A percentile compares a stretch with the other conserved stretches of the same genome.
Conservation (phyloP, 805 yeast genomes). For the Candida taoyuanica region DNA sequence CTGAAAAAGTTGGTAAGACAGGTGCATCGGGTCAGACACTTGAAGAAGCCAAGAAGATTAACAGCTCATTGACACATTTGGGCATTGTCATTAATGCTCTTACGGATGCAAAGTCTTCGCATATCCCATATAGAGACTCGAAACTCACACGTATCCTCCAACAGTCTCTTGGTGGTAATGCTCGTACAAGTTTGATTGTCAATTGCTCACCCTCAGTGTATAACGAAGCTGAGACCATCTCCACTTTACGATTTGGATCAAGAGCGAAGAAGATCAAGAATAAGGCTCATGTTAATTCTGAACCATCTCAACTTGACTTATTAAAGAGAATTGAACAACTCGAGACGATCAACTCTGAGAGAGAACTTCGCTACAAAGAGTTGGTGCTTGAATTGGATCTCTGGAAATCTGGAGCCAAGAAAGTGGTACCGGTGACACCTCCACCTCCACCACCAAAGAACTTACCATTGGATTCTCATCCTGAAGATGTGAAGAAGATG, state of each 20-base stretch:
- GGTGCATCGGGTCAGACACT: constrained; percentile 72
- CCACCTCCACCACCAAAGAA: constrained; percentile 11
- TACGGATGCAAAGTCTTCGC: constrained; percentile 61
- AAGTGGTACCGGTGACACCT: constrained; percentile 2
- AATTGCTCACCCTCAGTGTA: constrained; percentile 62
- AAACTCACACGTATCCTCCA: constrained; percentile 73
- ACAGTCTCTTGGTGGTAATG: constrained; percentile 79
- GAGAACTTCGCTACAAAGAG: constrained; percentile 15
- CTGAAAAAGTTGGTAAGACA: constrained; percentile 73
- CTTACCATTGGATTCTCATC: background rate
- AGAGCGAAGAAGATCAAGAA: constrained; percentile 68
- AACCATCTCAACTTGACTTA: constrained; percentile 23
- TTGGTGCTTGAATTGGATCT: constrained; percentile 22
- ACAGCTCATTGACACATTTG: constrained; percentile 68
- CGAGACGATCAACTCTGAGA: constrained; percentile 16
- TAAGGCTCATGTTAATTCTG: constrained; percentile 51
- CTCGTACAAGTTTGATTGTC: constrained; percentile 67
- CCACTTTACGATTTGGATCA: constrained; percentile 70
- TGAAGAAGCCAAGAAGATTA: constrained; percentile 83
- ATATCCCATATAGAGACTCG: constrained; percentile 74
- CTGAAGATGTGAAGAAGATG: constrained; percentile 5
- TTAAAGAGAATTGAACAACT: constrained; percentile 21
- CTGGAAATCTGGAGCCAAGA: constrained; percentile 21
- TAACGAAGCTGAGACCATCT: constrained; percentile 60
- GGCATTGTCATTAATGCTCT: constrained; percentile 80